Percentiles rank a stretch among this genome's conserved stretches.
phyloP scores from a whole-genome alignment of 306 rosid genomes.

The Herpetospermum pedunculosum region DNA sequence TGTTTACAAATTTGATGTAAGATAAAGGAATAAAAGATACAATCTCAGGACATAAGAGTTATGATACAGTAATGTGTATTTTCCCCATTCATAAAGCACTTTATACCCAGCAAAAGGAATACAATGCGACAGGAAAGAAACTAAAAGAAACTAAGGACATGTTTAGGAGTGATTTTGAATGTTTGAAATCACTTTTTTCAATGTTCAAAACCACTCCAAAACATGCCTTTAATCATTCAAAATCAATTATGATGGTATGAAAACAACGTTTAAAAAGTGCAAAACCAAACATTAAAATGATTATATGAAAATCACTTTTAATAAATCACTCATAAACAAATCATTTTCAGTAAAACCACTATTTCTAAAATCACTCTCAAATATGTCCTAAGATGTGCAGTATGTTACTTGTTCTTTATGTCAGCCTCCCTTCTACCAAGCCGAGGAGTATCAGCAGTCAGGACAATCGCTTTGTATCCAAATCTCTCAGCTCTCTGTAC shows the following conservation, averaged over 20 bases:
- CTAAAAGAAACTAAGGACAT: background rate
- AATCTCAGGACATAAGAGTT: background rate
- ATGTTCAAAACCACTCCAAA: background rate
- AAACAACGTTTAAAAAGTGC: background rate
- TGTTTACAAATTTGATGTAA: background rate
- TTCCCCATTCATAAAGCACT: background rate
- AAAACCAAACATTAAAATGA: background rate
- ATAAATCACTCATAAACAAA: background rate
- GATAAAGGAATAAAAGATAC: background rate
- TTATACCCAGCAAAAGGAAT: background rate
- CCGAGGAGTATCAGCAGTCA: slow-evolving; percentile 44
- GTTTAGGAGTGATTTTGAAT: background rate
- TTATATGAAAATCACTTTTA: no score
- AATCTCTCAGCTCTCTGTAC: slow-evolving; percentile 43
- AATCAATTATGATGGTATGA: no score
- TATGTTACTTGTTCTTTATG: slow-evolving; percentile 38
- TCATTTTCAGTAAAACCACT: background rate
- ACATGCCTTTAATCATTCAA: background rate
- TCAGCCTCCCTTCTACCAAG: slow-evolving; percentile 63
- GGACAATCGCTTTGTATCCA: slow-evolving; percentile 49
- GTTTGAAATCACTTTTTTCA: no score
- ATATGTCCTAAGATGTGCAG: background rate
- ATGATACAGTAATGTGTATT: background rate
- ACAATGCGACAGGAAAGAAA: background rate
- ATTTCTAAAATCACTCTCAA: background rate